A percentile compares a stretch with the other conserved stretches of the same genome.
Evolutionary conservation across 352 stramenopile species (phyloP).

Genomic region (Phytophthora colocasiae): DNA sequence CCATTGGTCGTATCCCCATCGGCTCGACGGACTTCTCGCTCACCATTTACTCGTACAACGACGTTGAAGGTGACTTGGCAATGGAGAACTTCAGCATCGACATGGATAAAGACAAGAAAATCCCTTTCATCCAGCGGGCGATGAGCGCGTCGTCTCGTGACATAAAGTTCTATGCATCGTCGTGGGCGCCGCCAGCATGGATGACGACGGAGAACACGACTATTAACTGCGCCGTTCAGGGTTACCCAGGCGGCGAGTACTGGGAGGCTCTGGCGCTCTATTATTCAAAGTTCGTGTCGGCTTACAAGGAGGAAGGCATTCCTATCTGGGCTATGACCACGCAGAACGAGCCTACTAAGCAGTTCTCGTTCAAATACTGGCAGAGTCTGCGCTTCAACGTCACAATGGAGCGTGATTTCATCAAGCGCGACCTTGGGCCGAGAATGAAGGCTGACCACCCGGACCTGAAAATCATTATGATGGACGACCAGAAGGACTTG

Average conservation of each 20-base stretch:
- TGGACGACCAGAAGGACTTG: slow-evolving; percentile 79
- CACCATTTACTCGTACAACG: slow-evolving; percentile 89
- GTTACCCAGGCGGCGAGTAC: slow-evolving; percentile 47
- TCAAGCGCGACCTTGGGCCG: slow-evolving; percentile 74
- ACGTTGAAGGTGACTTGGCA: slow-evolving; percentile 76
- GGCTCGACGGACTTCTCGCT: slow-evolving; percentile 89
- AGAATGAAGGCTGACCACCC: slow-evolving; percentile 66
- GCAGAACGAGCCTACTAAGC: slow-evolving; percentile 79
- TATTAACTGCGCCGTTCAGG: slow-evolving; percentile 54
- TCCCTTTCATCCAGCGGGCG: slow-evolving; percentile 73
- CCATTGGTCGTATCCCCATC: slow-evolving; percentile 85
- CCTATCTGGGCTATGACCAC: slow-evolving; percentile 75
- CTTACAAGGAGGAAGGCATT: slow-evolving; percentile 67
- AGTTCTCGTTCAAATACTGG: slow-evolving; percentile 49
- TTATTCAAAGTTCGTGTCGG: slow-evolving; percentile 81
- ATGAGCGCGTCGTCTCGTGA: slow-evolving; percentile 46
- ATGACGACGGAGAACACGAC: slow-evolving; percentile 76
- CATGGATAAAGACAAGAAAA: slow-evolving; percentile 85
- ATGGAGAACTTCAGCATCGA: slow-evolving; percentile 87
- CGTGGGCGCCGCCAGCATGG: slow-evolving; percentile 80
- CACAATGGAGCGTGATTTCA: slow-evolving; percentile 55
- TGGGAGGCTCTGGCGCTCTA: slow-evolving; percentile 75
- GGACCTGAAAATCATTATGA: slow-evolving; percentile 74
- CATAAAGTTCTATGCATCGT: slow-evolving; percentile 77
- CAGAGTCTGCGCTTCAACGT: slow-evolving; percentile 54